A percentile compares a stretch with the other conserved stretches of the same genome.
These are phyloP conservation scores for Xylariaceae sp. DNA, from an alignment of 2,329 filamentous ascomycete genomes.

Conservation along the genomic window DNA sequence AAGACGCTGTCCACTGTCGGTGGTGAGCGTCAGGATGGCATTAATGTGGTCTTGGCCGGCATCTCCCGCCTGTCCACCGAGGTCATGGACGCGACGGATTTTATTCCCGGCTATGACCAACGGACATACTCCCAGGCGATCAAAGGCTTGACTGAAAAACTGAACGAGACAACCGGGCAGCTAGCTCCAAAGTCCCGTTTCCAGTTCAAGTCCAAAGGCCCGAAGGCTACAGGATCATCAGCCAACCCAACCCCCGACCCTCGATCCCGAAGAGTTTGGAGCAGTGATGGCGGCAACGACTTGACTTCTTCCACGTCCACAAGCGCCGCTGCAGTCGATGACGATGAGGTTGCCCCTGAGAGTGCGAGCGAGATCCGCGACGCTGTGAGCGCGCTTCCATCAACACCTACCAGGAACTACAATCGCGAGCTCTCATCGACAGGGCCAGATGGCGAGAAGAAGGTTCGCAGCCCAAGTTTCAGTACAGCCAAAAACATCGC, in stretches of 20 bases:
- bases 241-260: conserved; percentile 36
- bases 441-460: conserved; percentile 25
- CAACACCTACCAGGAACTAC: conserved; percentile 45
- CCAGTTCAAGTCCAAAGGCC: conserved; percentile 67
- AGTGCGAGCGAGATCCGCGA: no score
- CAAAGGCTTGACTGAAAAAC: conserved; percentile 73
- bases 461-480: conserved; percentile 60
- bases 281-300: conserved; percentile 19
- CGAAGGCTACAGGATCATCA: conserved; percentile 46
- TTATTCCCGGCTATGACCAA: conserved; percentile 85
- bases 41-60: conserved; percentile 73
- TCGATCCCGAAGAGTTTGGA: conserved; percentile 17
- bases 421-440: conserved; percentile 49
- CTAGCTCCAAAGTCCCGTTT: conserved; percentile 77
- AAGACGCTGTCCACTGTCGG: conserved; percentile 57
- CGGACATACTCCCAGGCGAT: conserved; percentile 80
- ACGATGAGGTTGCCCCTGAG: no score
- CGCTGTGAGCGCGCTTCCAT: conserved; percentile 36
- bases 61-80: conserved; percentile 80
- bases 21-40: conserved; percentile 74
- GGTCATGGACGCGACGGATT: conserved; percentile 77
- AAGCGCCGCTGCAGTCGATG: conserved; percentile 2
- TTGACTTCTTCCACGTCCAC: conserved; percentile 10
- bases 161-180: conserved; percentile 64
- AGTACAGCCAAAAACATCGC: conserved; percentile 56